These are phyloP conservation scores for Trichosporon sp. DNA, from an alignment of 1,284 basidiomycete species.

Conservation along the genomic window DNA sequence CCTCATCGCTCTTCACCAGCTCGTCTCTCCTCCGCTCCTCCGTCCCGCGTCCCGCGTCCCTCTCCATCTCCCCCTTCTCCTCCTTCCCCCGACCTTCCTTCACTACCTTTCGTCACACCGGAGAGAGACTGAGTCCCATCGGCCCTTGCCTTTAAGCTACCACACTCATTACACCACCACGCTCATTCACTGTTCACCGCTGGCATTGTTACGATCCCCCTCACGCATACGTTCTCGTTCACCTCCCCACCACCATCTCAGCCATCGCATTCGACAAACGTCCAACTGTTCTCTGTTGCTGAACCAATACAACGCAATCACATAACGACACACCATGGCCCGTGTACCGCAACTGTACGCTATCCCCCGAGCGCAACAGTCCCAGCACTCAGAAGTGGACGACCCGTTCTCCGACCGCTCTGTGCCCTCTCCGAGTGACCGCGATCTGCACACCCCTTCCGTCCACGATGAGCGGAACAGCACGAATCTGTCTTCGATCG, in stretches of 20 bases:
- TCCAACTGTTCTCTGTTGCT: not conserved
- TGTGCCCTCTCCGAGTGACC: conserved; percentile 16
- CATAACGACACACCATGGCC: conserved; percentile 21
- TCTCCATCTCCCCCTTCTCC: not conserved
- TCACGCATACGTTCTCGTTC: not conserved
- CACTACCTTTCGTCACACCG: not conserved
- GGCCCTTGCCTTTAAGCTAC: not conserved
- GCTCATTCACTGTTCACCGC: conserved; percentile 16
- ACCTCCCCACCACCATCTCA: not conserved
- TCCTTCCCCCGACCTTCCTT: conserved; percentile 3
- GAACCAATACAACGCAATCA: not conserved
- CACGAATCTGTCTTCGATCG: conserved; percentile 30
- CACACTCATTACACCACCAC: conserved; percentile 22
- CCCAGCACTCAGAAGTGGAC: not conserved
- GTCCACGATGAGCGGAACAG: conserved; percentile 20
- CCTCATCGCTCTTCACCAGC: conserved; percentile 4
- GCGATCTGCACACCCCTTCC: conserved; percentile 1
- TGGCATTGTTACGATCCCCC: not conserved
- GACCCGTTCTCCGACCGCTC: conserved; percentile 23
- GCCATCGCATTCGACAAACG: not conserved
- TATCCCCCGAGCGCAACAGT: not conserved
- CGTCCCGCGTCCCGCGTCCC: not conserved
- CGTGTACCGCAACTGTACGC: conserved; percentile 27
- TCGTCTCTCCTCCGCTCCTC: conserved; percentile 4
- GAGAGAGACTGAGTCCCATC: conserved; percentile 12